Percentiles rank a stretch among this genome's conserved stretches.
Evolutionary conservation across 2,329 filamentous ascomycete species (phyloP).

Genomic region (Spiromastix sp.): DNA sequence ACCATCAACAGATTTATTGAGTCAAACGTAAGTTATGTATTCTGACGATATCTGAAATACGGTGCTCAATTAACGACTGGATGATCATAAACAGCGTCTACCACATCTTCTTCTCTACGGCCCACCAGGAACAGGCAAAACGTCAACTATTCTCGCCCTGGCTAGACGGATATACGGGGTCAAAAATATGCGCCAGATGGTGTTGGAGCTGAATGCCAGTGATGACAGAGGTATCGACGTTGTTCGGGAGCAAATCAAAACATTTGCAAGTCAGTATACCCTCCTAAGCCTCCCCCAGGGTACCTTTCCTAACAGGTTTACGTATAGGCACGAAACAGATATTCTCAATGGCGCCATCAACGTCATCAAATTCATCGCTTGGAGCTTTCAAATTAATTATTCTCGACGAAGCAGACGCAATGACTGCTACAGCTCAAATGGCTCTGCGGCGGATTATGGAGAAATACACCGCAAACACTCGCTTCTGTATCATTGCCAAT

Average conservation of each 20-base stretch:
- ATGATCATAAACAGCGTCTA: constrained; percentile 46
- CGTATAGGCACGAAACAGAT: constrained; percentile 72
- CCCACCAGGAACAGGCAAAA: constrained; percentile 93
- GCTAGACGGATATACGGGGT: constrained; percentile 85
- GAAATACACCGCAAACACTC: constrained; percentile 94
- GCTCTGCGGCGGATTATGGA: constrained; percentile 95
- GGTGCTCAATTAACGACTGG: background rate
- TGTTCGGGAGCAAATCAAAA: constrained; percentile 98
- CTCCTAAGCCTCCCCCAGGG: background rate
- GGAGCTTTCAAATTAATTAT: constrained; percentile 92
- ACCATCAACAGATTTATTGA: constrained; percentile 98
- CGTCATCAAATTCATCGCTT: constrained; percentile 40
- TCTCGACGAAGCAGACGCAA: constrained; percentile 96
- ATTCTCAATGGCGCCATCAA: constrained; percentile 54
- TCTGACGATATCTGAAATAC: no score
- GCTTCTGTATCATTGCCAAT: constrained; percentile 98
- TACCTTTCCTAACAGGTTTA: background rate
- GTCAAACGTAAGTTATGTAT: constrained; percentile 53
- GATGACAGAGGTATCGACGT: constrained; percentile 98
- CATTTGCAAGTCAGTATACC: constrained; percentile 61
- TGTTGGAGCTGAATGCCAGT: constrained; percentile 92
- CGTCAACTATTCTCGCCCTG: constrained; percentile 87
- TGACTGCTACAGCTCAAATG: constrained; percentile 99
- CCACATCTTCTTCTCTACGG: constrained; percentile 96
- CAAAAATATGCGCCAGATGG: constrained; percentile 95